These are phyloP conservation scores for Saccharomyces hybrid DNA, from an alignment of 1,139 yeast genomes.

Conservation along the genomic window DNA sequence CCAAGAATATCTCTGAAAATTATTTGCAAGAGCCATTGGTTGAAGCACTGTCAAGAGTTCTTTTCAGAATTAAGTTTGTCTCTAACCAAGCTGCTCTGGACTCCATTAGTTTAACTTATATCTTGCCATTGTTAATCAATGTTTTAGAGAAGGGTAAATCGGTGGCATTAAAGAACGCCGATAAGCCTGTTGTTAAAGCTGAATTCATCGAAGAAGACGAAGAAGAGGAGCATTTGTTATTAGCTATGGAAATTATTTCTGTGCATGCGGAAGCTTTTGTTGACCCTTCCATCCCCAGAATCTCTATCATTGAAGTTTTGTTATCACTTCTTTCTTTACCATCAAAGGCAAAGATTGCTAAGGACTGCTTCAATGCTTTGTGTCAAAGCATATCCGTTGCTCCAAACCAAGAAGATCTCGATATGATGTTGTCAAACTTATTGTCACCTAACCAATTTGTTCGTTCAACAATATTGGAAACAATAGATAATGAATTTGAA, in stretches of 20 bases:
- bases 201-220: constrained; percentile 75
- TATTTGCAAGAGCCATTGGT: constrained; percentile 46
- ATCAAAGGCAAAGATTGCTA: constrained; percentile 69
- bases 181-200: constrained; percentile 42
- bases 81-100: constrained; percentile 71
- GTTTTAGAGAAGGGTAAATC: constrained; percentile 55
- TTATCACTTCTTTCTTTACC: constrained; percentile 65
- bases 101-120: constrained; percentile 57
- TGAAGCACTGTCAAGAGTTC: constrained; percentile 52
- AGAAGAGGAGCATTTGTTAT: constrained; percentile 75
- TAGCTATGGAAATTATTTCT: constrained; percentile 70
- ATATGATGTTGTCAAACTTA: constrained; percentile 50
- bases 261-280: constrained; percentile 70
- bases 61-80: constrained; percentile 68
- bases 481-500: constrained; percentile 81
- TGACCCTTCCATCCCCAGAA: constrained; percentile 62
- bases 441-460: constrained; percentile 63
- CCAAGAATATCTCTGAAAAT: constrained; percentile 37
- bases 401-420: constrained; percentile 49
- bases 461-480: constrained; percentile 71
- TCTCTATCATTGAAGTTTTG: constrained; percentile 51
- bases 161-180: constrained; percentile 45
- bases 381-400: constrained; percentile 67
- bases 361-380: constrained; percentile 71
- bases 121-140: constrained; percentile 63